Evolutionary conservation across 1,284 basidiomycete genomes (phyloP), one percentile per base, ranked within the genome.

Genomic region (Pseudozyma sp.): DNA sequence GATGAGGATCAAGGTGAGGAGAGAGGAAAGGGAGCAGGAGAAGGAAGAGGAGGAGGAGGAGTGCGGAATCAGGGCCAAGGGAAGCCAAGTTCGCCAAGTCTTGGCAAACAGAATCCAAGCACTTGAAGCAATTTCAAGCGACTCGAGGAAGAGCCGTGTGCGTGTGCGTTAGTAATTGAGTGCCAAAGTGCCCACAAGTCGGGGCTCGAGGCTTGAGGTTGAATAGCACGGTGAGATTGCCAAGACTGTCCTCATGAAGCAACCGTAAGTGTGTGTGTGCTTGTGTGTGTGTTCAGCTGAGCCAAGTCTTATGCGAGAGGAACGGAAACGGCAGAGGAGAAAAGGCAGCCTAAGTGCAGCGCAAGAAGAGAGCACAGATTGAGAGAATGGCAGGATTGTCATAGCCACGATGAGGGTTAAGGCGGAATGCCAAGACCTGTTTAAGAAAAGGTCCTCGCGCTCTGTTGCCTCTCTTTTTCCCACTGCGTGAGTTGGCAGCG

Each of bases 51-150:
- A 43, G 21, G 36, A n/a, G 38, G 35, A 18, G 44, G 59, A 54
- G 49, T 36, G 50, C 18, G 21, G 54, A 44, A n/a, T 21, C 38
- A 40, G 47, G 43, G 65, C 44, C 53, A 58, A 65, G 40, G 10
- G 12, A 5, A 34, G 39, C 50, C 54, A 58, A 52, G 39, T 19
- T 50, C 58, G 49, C 18, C 19, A 52, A 5, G 51, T 68, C 59
- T 68, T 68, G 65, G 65, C 65, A 60, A 51, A 47, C 21, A 34
- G 45, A 51, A 40, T 12, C 14, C 42, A 44, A 34, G n/a, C 11
- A 36, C 9, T 12, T 18, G 13, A 25, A 9, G 25, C 19, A 49
- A n/a, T 25, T 25, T 12, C 5, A 10, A 49, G 25, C 9, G 13
- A 31, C 9, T 10, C 9, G 31, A 49, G n/a, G 13, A 34, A 19